Percentiles rank a stretch among this genome's conserved stretches.
Evolutionary conservation across 768 basidiomycete genomes (phyloP).

Genomic region (Xerocomellus dryophilus): DNA sequence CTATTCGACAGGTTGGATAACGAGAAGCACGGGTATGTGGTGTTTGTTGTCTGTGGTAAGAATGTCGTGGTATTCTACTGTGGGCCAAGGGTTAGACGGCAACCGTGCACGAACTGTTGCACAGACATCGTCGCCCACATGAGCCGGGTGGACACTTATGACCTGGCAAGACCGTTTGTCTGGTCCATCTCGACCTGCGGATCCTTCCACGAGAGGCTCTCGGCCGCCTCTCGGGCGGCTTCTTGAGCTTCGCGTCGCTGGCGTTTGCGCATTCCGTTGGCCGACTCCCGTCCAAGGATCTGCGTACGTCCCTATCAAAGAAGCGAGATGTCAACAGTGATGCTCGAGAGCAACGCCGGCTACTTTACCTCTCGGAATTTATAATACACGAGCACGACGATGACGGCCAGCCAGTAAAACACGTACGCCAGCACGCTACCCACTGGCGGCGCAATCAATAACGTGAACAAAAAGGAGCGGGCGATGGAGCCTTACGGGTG

Average conservation of each 20-base stretch:
- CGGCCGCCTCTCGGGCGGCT: not conserved
- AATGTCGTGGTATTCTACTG: not conserved
- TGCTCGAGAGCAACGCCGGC: not conserved
- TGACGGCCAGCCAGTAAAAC: slow-evolving; percentile 88
- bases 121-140: not conserved
- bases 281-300: slow-evolving; percentile 56
- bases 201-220: not conserved
- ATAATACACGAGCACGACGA: slow-evolving; percentile 60
- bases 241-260: slow-evolving; percentile 22
- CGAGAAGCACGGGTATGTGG: not conserved
- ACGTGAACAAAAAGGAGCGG: not conserved
- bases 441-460: slow-evolving; percentile 34
- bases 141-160: not conserved
- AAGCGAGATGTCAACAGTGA: not conserved
- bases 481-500: slow-evolving; percentile 42
- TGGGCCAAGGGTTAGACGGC: too few relatives aligned
- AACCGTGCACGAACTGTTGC: not conserved
- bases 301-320: slow-evolving; percentile 59
- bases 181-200: not conserved
- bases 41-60: not conserved
- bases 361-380: slow-evolving; percentile 55
- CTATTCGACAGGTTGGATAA: not conserved
- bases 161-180: not conserved
- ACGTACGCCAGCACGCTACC: slow-evolving; percentile 85
- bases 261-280: slow-evolving; percentile 39